Evolutionary conservation across 768 basidiomycete species (phyloP).

Genomic region (Amanita pseudoporphyria): DNA sequence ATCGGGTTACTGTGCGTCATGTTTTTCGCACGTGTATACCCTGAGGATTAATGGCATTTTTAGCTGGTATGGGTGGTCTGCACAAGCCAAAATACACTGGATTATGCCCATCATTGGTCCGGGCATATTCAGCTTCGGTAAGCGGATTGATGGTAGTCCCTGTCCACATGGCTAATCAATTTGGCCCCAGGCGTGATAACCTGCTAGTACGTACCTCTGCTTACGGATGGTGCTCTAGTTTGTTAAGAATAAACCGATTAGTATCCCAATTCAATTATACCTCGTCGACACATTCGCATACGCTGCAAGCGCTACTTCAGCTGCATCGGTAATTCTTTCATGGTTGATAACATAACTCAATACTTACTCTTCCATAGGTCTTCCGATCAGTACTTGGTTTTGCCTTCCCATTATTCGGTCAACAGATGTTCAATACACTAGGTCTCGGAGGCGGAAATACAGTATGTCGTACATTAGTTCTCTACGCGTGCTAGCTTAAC

Average conservation of each 20-base stretch:
- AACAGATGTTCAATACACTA: slow-evolving; percentile 52
- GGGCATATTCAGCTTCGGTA: slow-evolving; percentile 49
- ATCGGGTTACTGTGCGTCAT: slow-evolving; percentile 56
- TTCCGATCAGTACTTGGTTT: slow-evolving; percentile 40
- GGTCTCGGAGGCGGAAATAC: slow-evolving; percentile 64
- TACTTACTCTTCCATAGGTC: slow-evolving; percentile 20
- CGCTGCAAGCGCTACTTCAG: slow-evolving; percentile 61
- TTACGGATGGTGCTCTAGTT: not conserved
- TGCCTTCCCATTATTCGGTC: slow-evolving; percentile 35
- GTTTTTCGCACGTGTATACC: not conserved
- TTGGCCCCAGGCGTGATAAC: slow-evolving; percentile 39
- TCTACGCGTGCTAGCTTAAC: not conserved
- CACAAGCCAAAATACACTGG: slow-evolving; percentile 56
- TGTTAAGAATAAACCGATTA: slow-evolving; percentile 12
- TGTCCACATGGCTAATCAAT: not conserved
- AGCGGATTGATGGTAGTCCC: not conserved
- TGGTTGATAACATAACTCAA: not conserved
- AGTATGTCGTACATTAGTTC: slow-evolving; percentile 15
- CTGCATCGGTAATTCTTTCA: slow-evolving; percentile 38
- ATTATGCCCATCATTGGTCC: slow-evolving; percentile 68
- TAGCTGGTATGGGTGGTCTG: slow-evolving; percentile 84
- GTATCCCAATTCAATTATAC: slow-evolving; percentile 61
- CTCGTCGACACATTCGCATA: slow-evolving; percentile 64
- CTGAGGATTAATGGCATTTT: too few species aligned
- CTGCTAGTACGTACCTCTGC: slow-evolving; percentile 35